Evolutionary conservation across 2,329 filamentous ascomycete genomes (phyloP).

Genomic region (Cadophora gregata): DNA sequence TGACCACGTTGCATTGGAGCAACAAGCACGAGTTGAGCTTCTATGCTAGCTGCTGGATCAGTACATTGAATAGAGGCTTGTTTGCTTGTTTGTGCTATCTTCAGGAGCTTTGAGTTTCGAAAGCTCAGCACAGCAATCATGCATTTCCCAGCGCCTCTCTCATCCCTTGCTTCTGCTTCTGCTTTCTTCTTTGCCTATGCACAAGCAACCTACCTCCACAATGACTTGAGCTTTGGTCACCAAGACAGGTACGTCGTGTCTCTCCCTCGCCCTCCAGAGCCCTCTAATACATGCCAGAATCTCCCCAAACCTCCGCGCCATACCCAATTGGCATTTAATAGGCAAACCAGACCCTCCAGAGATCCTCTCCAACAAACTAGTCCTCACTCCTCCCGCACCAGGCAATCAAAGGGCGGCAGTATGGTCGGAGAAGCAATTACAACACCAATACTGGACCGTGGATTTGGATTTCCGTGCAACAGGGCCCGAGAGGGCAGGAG

Average conservation of each 20-base stretch:
- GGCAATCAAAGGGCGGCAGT: conserved; percentile 84
- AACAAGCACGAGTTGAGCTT: conserved; percentile 10
- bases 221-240: conserved; percentile 53
- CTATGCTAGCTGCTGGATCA: conserved; percentile 20
- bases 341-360: conserved; percentile 60
- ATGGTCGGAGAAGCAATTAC: conserved; percentile 73
- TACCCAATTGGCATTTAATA: conserved; percentile 43
- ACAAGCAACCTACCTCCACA: conserved; percentile 43
- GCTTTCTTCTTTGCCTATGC: conserved; percentile 39
- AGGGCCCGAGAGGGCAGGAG: conserved; percentile 82
- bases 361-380: conserved; percentile 84
- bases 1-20: not conserved
- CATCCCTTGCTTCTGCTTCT: conserved; percentile 38
- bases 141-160: conserved; percentile 34
- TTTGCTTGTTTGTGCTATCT: not conserved
- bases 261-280: not conserved
- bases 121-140: conserved; percentile 29
- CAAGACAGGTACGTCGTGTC: conserved; percentile 40
- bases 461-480: conserved; percentile 88
- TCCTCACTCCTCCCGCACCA: conserved; percentile 87
- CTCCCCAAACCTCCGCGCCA: conserved; percentile 41
- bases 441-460: conserved; percentile 75
- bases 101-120: not conserved
- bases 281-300: conserved; percentile 37
- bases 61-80: conserved; percentile 14